Percentiles rank a stretch among this genome's conserved stretches.
Conservation (phyloP, 805 yeast genomes). For the Pichia ethanolica region DNA sequence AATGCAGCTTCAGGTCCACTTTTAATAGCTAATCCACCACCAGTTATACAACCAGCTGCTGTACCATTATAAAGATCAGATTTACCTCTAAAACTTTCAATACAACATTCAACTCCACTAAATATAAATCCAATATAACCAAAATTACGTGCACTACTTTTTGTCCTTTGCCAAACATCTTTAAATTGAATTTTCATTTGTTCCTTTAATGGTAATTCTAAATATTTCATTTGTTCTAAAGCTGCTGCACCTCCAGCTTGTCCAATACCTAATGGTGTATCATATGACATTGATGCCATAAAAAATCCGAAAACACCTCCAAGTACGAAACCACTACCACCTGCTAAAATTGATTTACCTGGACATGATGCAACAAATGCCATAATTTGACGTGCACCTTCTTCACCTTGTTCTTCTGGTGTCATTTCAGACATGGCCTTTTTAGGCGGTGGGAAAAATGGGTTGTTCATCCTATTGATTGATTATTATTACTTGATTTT, state of each 20-base stretch:
- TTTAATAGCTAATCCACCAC: constrained; percentile 88
- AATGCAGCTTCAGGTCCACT: constrained; percentile 91
- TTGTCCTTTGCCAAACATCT: constrained; percentile 90
- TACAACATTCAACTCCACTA: constrained; percentile 86
- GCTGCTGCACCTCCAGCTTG: constrained; percentile 21
- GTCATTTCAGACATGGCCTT: constrained; percentile 65
- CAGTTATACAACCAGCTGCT: constrained; percentile 92
- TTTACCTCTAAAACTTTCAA: constrained; percentile 81
- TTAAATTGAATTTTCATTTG: constrained; percentile 86
- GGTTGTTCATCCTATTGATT: constrained; percentile 22
- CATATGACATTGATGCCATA: constrained; percentile 87
- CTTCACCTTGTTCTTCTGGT: constrained; percentile 88
- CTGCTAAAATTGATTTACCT: constrained; percentile 86
- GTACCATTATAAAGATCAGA: constrained; percentile 90
- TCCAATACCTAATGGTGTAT: constrained; percentile 60
- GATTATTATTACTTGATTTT: too few species aligned
- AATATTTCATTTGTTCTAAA: constrained; percentile 4
- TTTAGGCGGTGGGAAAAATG: constrained; percentile 34
- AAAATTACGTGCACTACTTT: constrained; percentile 84
- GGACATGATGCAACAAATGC: constrained; percentile 89
- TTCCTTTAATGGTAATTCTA: constrained; percentile 80
- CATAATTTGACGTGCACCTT: constrained; percentile 79
- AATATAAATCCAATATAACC: constrained; percentile 89
- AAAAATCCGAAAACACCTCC: constrained; percentile 95
- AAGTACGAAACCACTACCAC: constrained; percentile 86